Evolutionary conservation across 1,284 basidiomycete species (phyloP), one percentile per base, ranked within the genome.

Genomic region (Trichosporon ovoides): DNA sequence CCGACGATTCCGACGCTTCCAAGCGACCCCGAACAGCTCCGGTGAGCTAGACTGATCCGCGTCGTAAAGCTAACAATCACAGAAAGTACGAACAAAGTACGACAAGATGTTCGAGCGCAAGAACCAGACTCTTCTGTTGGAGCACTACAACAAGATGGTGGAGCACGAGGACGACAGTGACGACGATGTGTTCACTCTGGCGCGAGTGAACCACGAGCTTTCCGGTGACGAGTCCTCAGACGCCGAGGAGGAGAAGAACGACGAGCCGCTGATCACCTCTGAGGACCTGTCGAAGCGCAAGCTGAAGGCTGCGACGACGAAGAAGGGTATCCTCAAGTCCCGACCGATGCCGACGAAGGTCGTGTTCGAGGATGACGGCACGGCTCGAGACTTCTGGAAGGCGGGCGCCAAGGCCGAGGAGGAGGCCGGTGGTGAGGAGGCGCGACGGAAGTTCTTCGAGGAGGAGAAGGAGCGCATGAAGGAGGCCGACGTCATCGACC

Each of bases 41-140:
- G 28, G 52, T 54, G 35, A 28, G 51, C 53, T 20, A 3, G 9
- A 10, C 2, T 22, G n/a, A n/a, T 16, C 3, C 14, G 3, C 16
- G n/a, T 13, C 10, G 37, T 31, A 19, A 11, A 19, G 24, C 55
- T 56, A 24, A 56, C 50, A 7, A 1, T 38, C 22, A 34, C 51
- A 43, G 18, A 52, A 57, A 22, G 87, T 93, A 0, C 84, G 90
- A 56, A 98, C 96, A 5, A 98, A 96, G 79, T 97, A 98, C 75
- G 96, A 98, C 76, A 85, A 92, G 54, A 97, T 98, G 91, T 98
- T 98, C 72, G 89, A 90, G 71, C 86, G 95, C 59, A 94, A 91
- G 77, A 98, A 98, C 75, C 94, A 97, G 76, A 88, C 86, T 65
- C 88, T 98, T 54, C 83, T 98, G 18, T 93, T 92, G 0, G 84